phyloP scores from a whole-genome alignment of 768 basidiomycete genomes.

The Tulasnella sp. region DNA sequence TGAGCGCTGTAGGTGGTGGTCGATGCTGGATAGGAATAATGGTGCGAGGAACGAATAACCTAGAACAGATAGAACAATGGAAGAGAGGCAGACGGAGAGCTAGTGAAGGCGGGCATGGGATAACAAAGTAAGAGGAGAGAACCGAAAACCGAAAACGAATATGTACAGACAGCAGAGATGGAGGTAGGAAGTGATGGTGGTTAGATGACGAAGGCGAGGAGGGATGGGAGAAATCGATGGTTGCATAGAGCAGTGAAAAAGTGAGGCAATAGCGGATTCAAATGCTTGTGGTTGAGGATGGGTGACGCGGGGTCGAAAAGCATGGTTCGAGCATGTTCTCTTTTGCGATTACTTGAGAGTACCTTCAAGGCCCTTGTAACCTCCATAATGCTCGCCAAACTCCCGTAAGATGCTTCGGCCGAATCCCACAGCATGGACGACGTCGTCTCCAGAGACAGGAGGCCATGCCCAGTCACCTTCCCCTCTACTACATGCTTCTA shows the following conservation, averaged over 20 bases:
- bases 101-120: not conserved
- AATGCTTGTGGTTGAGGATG: not conserved
- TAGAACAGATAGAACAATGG: not conserved
- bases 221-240: not conserved
- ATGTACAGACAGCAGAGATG: not conserved
- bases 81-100: not conserved
- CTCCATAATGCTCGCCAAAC: constrained; percentile 15
- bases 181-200: not conserved
- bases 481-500: constrained; percentile 14
- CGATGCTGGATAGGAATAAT: not conserved
- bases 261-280: constrained; percentile 6
- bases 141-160: not conserved
- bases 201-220: not conserved
- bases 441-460: constrained; percentile 21
- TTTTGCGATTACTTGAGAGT: constrained; percentile 11
- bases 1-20: not conserved
- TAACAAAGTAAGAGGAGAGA: not conserved
- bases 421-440: constrained; percentile 26
- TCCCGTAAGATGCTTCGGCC: constrained; percentile 26
- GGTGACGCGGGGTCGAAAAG: not conserved
- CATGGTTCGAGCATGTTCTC: constrained; percentile 6
- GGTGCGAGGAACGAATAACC: not conserved
- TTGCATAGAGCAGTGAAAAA: constrained; percentile 1
- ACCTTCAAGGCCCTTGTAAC: constrained; percentile 24
- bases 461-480: constrained; percentile 29